Base-by-base conservation (phyloP, 768 basidiomycete species). In the Boletus fagicola region DNA sequence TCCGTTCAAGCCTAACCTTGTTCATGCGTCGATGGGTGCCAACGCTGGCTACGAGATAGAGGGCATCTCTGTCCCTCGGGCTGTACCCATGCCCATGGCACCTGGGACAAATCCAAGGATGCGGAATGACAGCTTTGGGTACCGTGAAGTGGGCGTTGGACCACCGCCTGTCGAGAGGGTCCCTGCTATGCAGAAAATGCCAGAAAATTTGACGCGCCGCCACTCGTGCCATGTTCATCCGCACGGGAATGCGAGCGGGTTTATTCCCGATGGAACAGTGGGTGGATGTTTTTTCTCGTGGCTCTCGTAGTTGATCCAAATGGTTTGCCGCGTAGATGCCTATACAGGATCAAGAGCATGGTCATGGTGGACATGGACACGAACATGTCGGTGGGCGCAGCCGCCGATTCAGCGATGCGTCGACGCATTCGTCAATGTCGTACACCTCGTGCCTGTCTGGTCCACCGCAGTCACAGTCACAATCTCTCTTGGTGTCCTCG, bases 381-480 rank as follows among this genome's bases (percentile, higher is more conserved):
- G 56, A 59, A 11, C 26, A 18, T 7, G 24, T 6, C 39, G 15
- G 26, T 16, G 42, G 47, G 22, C 58, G 49, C 18, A 35, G 22
- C 15, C 67, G 66, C 38, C 64, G 64, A 42, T 55, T 57, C 35
- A 67, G 65, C 43, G 53, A 68, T 43, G 60, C 58, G 9, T 67
- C 65, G n/a, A 56, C 56, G 18, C 54, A 33, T 39, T 58, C 63
- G 13, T 58, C 63, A 2, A 35, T 22, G 3, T 68, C 65, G 16
- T 68, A 68, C 12, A 15, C 24, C 8, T 67, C 65, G n/a, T 68
- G 66, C 24, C 44, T 33, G 26, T 67, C 63, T n/a, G 60, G 60
- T 5, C 63, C 66, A n/a, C 59, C 54, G 20, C 58, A 54, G n/a
- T 66, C 60, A 16, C 57, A 60, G 2, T 67, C 65, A 6, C 63